Conservation (phyloP, 2,329 filamentous ascomycete species). For the Allantophomopsis lycopodina region DNA sequence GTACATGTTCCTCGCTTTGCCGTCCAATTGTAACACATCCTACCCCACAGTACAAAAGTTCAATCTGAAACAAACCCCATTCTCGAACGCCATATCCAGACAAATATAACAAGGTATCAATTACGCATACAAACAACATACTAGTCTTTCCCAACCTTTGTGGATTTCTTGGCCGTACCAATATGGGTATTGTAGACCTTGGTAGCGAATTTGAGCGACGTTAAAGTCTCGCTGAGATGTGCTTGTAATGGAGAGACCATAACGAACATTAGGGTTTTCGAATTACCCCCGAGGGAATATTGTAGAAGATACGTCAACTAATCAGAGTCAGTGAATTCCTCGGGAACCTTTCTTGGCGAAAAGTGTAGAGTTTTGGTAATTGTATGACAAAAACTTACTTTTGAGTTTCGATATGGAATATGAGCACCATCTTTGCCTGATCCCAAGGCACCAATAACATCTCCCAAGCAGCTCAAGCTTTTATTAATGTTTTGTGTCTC, state of each 20-base stretch:
- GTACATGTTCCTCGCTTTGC: too few species aligned
- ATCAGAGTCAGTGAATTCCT: conserved; percentile 7
- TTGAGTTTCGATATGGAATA: conserved; percentile 91
- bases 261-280: conserved; percentile 97
- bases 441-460: conserved; percentile 90
- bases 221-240: conserved; percentile 85
- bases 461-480: conserved; percentile 78
- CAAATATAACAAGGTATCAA: too few species aligned
- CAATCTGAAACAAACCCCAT: too few species aligned
- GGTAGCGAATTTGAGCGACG: conserved; percentile 88
- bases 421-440: conserved; percentile 64
- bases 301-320: conserved; percentile 85
- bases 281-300: conserved; percentile 89
- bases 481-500: conserved; percentile 98
- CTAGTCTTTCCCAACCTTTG: conserved; percentile 32
- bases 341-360: not conserved
- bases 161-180: conserved; percentile 69
- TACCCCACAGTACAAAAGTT: too few species aligned
- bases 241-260: conserved; percentile 90
- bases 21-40: too few species aligned
- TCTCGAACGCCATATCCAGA: too few species aligned
- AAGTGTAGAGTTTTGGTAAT: conserved; percentile 1
- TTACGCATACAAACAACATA: too few species aligned
- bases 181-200: conserved; percentile 93
- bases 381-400: conserved; percentile 34